phyloP scores from a whole-genome alignment of 208 protist genomes.

The Lotmaria passim region DNA sequence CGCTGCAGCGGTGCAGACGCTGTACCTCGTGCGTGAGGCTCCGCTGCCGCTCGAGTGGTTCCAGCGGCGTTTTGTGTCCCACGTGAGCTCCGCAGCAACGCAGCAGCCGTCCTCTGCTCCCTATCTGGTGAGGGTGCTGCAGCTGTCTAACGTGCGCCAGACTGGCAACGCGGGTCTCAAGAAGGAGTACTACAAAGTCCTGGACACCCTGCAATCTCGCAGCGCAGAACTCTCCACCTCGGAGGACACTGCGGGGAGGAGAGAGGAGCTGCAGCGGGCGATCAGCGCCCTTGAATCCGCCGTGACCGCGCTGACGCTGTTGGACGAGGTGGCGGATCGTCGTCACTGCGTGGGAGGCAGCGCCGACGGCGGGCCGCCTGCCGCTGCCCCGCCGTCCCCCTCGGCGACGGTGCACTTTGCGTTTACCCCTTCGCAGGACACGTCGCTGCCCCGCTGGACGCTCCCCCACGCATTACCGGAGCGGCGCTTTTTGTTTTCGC shows the following conservation, averaged over 20 bases:
- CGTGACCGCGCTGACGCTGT: conserved; percentile 7
- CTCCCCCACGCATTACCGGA: conserved; percentile 26
- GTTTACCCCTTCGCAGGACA: conserved; percentile 34
- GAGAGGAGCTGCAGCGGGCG: background rate
- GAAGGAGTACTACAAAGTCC: conserved; percentile 45
- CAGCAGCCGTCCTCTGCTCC: conserved; percentile 22
- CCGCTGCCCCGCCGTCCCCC: background rate
- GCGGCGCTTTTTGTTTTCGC: conserved; percentile 46
- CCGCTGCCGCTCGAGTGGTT: conserved; percentile 62
- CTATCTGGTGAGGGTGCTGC: conserved; percentile 54
- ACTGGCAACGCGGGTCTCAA: conserved; percentile 44
- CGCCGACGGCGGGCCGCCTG: background rate
- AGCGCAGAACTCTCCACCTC: background rate
- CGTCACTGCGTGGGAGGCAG: background rate
- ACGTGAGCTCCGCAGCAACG: conserved; percentile 18
- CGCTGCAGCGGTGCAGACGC: conserved; percentile 27
- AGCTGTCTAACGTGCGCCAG: conserved; percentile 42
- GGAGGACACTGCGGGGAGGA: background rate
- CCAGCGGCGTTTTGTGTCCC: conserved; percentile 41
- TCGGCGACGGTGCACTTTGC: conserved; percentile 21
- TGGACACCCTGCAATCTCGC: conserved; percentile 34
- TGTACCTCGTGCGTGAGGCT: conserved; percentile 37
- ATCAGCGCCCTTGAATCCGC: background rate
- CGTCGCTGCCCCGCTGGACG: conserved; percentile 39
- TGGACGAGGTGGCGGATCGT: background rate